A percentile compares a stretch with the other conserved stretches of the same genome.
Evolutionary conservation across 2,329 filamentous ascomycete genomes (phyloP).

Genomic region (Paecilomyces niveus): DNA sequence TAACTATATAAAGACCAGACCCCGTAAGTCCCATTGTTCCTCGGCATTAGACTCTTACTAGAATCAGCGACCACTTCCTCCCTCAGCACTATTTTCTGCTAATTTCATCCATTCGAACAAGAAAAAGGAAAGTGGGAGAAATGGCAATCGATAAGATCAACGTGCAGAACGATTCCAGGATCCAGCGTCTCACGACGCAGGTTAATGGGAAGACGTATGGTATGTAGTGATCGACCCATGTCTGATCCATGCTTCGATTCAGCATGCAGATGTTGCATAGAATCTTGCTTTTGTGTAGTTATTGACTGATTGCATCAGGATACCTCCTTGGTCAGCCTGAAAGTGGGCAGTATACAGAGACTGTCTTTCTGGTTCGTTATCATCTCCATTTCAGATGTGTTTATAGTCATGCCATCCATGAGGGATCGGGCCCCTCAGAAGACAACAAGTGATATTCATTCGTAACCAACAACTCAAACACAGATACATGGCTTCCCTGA

Average conservation of each 20-base stretch:
- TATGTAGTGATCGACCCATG: constrained; percentile 17
- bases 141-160: constrained; percentile 58
- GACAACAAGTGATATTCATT: not conserved
- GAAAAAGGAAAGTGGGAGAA: not conserved
- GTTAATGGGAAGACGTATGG: constrained; percentile 66
- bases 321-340: constrained; percentile 48
- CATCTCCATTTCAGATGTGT: not conserved
- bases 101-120: not conserved
- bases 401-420: not conserved
- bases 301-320: constrained; percentile 21
- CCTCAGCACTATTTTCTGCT: not conserved
- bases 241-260: not conserved
- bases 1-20: not conserved
- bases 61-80: not conserved
- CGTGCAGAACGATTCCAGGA: constrained; percentile 57
- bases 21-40: not conserved
- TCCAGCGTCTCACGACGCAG: constrained; percentile 55
- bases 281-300: not conserved
- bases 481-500: constrained; percentile 77
- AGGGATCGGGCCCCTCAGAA: no score
- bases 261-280: not conserved
- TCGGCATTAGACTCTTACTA: not conserved
- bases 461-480: not conserved
- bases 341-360: constrained; percentile 39
- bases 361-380: constrained; percentile 45